These are phyloP conservation scores for Pseudomassariella vexata DNA, from an alignment of 2,329 filamentous ascomycete genomes.

Conservation along the genomic window DNA sequence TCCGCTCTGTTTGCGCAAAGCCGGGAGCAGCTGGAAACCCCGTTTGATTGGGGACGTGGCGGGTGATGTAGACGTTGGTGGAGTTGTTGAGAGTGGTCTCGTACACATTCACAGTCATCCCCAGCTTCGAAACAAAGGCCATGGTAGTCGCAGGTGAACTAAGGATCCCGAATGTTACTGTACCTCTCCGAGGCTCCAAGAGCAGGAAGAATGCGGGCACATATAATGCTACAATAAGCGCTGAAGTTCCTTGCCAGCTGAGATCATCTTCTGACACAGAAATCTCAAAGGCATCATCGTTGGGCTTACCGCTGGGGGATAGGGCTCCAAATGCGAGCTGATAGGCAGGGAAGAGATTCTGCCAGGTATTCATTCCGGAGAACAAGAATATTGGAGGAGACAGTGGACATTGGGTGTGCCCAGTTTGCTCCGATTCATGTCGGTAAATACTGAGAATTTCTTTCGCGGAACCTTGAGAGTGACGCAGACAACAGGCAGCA, in stretches of 20 bases:
- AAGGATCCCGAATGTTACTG: constrained; percentile 26
- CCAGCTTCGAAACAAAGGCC: constrained; percentile 20
- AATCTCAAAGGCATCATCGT: constrained; percentile 25
- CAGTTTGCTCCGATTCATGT: constrained; percentile 1
- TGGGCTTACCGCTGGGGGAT: constrained; percentile 14
- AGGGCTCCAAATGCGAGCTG: constrained; percentile 36
- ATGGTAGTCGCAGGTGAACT: constrained; percentile 16
- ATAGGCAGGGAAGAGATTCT: constrained; percentile 31
- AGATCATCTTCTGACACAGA: constrained; percentile 26
- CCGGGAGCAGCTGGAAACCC: constrained; percentile 3
- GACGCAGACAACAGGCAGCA: constrained; percentile 8
- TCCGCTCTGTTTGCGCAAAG: not conserved
- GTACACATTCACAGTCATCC: constrained; percentile 23
- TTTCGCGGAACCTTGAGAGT: constrained; percentile 13
- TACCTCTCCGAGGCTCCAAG: constrained; percentile 21
- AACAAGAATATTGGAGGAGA: not conserved
- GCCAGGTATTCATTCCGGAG: constrained; percentile 9
- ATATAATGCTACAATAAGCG: constrained; percentile 35
- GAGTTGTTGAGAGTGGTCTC: constrained; percentile 23
- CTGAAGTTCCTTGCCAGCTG: constrained; percentile 30
- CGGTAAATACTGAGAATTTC: constrained; percentile 8
- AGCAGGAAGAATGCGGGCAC: constrained; percentile 29
- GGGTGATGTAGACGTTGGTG: constrained; percentile 8
- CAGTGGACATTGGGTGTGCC: constrained; percentile 12
- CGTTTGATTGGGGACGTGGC: constrained; percentile 7